Evolutionary conservation across 2,329 filamentous ascomycete genomes (phyloP), one percentile per base, ranked within the genome.

Genomic region (Monilinia vaccinii-corymbosi): DNA sequence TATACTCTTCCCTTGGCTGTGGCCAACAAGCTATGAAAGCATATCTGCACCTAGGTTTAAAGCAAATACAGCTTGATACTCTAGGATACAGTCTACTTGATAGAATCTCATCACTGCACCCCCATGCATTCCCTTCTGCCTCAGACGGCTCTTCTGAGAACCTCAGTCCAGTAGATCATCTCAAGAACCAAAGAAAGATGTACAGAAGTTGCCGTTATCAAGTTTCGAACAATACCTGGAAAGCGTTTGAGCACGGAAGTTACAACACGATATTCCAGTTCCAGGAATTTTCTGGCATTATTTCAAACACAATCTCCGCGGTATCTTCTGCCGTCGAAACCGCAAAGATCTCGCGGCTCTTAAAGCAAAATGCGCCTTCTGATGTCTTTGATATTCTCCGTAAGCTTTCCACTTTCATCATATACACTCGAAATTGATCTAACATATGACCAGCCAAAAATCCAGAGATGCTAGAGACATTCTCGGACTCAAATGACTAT

Each of bases 61-160:
- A 76, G 57, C 72, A 75, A 60, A 70, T 76, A 44, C 74, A 76
- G 61, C 68, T 72, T 38, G 73, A 75, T 61, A 75, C 74, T 2
- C 58, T 76, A 52, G 71, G 73, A 8, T 74, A 75, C 53, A 70
- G 67, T 28, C 58, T 75, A 1, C 69, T 75, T 44, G 73, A 74
- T 51, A 67, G 74, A 44, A 71, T 75, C 45, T 75, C 74, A 10
- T 70, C 69, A 8, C 64, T 75, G 9, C 73, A 75, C 62, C 74
- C 74, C 9, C 71, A 71, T 49, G 62, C 65, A 9, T 71, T 71
- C 49, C 57, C 31, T 18, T 60, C 65, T 38, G 44, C 63, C 18
- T 57, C 63, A 3, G 64, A 66, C n/a, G 63, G 58, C 4, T 55
- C 60, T 25, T 56, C 61, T 2, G 47, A 65, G 25, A 61, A 56